Percentiles rank a stretch among this genome's conserved stretches.
These are phyloP conservation scores for rapeseed (Brassica napus) DNA, from an alignment of 345 rosid genomes.

Conservation along the genomic window DNA sequence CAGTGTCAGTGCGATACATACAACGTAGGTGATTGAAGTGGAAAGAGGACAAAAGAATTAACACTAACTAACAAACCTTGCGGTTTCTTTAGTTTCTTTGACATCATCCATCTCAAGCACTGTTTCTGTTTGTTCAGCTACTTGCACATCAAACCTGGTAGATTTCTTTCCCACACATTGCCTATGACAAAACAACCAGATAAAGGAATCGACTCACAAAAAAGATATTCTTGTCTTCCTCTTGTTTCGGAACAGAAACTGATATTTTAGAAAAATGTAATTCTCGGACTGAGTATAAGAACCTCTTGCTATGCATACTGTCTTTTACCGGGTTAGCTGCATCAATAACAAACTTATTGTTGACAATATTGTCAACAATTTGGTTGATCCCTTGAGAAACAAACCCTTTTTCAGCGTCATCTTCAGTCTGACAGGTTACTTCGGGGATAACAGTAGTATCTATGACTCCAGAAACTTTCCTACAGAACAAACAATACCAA, in stretches of 20 bases:
- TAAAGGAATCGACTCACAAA: neutral
- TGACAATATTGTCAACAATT: constrained; percentile 2
- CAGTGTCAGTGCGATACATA: neutral
- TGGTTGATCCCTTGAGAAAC: constrained; percentile 18
- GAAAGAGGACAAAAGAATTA: neutral
- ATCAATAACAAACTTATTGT: constrained; percentile 25
- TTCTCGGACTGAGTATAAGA: constrained; percentile 18
- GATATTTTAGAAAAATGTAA: neutral
- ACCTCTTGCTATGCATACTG: constrained; percentile 33
- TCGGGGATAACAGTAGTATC: constrained; percentile 19
- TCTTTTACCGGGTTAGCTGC: constrained; percentile 13
- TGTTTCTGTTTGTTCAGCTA: constrained; percentile 26
- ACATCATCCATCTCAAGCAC: constrained; percentile 24
- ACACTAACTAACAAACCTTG: constrained; percentile 44
- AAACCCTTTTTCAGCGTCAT: constrained; percentile 1
- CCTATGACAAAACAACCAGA: constrained; percentile 30
- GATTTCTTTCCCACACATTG: constrained; percentile 28
- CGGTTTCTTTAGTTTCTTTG: constrained; percentile 41
- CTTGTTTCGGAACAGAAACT: neutral
- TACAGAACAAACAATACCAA: constrained; percentile 11
- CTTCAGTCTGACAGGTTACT: constrained; percentile 15
- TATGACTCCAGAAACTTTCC: constrained; percentile 27
- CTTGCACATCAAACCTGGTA: constrained; percentile 33
- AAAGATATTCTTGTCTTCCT: constrained; percentile 11
- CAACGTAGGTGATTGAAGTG: neutral